phyloP scores from a whole-genome alignment of 164 flowering plant species.

The Echeveria elegans region DNA sequence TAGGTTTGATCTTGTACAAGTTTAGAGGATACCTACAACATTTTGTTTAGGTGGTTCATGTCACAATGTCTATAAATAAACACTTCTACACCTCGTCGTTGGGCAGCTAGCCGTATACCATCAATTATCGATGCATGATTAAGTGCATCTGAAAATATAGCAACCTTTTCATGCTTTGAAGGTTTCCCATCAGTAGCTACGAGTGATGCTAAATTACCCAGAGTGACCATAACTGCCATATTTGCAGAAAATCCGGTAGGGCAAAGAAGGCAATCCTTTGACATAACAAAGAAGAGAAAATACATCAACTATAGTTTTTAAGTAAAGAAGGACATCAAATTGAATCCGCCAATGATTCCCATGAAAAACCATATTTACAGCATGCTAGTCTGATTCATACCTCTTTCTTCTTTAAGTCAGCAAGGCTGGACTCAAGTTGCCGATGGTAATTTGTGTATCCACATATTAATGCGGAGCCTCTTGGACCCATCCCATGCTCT shows the following conservation, averaged over 20 bases:
- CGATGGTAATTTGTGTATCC: conserved; percentile 83
- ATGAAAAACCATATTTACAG: too few relatives aligned
- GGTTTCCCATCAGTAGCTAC: conserved; percentile 36
- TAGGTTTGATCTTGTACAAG: not conserved
- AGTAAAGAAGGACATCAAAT: not conserved
- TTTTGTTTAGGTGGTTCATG: conserved; percentile 60
- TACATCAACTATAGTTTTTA: not conserved
- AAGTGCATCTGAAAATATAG: conserved; percentile 85
- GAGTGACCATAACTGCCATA: conserved; percentile 76
- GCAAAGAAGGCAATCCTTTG: conserved; percentile 94
- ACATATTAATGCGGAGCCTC: conserved; percentile 91
- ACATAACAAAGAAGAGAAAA: conserved; percentile 11
- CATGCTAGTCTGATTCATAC: conserved; percentile 19
- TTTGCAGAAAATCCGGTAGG: conserved; percentile 96
- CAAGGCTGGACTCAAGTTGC: conserved; percentile 63
- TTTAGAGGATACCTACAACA: conserved; percentile 48
- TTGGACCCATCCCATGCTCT: conserved; percentile 91
- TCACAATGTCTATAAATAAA: conserved; percentile 84
- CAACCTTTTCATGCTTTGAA: conserved; percentile 47
- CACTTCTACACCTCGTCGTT: conserved; percentile 39
- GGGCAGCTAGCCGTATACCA: conserved; percentile 90
- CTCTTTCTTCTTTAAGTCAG: conserved; percentile 86
- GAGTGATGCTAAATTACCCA: conserved; percentile 68
- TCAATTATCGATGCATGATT: conserved; percentile 96
- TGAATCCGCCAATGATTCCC: not conserved